Base-by-base conservation (phyloP, 2,329 filamentous ascomycete species). In the Venturia asperata region DNA sequence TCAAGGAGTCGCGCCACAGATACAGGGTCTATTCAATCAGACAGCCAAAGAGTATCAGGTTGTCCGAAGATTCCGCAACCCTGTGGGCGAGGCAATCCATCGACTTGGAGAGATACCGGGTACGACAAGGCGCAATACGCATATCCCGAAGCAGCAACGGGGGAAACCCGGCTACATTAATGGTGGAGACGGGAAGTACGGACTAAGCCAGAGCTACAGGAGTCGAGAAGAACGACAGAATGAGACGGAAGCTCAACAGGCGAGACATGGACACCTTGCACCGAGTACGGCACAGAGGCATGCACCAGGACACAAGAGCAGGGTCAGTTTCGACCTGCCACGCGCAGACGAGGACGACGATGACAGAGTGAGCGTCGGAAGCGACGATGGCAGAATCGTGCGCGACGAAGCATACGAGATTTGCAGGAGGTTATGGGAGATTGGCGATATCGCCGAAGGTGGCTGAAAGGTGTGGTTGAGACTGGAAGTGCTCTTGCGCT, bases 1-100 rank as follows among this genome's bases (percentile, higher is more conserved):
- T 13, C 39, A 64, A 15, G 70, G 70, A 24, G 72, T 72, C 19
- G 87, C 90, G 70, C 86, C 86, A 1, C 65, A 63, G 24, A 63
- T 66, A 34, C 64, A 63, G 10, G 81, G 87, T 5, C 80, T 89
- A 37, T 80, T 82, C 70, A 87, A 90, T 72, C 82, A 86, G 60
- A 88, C 87, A 0, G 86, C 85, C 19, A 83, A 88, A 75, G 88
- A 91, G 71, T 91, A 90, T 72, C 80, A 87, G n/a, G 87, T 90
- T 10, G 86, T 91, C 42, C 82, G 87, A 64, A 81, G 88, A 56
- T 88, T 88, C 71, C 86, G 89, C 70, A 89, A 90, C 69, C 87
- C 88, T 0, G 80, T 91, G 21, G 84, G 83, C 5, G 82, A 87
- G 58, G 87, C 86, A 0, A 76, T 91, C 21, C 74, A 75, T 34